Conservation (phyloP, 2,329 filamentous ascomycete species). For the Botrytis paeoniae region DNA sequence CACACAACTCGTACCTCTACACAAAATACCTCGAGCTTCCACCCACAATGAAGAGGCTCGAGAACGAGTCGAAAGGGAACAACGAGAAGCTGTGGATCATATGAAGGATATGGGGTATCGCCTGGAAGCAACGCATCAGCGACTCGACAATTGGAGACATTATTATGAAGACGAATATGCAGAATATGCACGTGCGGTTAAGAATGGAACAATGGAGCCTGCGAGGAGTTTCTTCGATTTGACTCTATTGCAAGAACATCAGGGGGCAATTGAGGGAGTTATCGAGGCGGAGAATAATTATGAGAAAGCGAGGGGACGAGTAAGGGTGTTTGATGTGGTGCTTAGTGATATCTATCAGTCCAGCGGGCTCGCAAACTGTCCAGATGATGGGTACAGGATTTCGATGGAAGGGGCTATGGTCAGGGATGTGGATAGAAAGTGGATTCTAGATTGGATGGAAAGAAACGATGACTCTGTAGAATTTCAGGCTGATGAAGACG, state of each 20-base stretch:
- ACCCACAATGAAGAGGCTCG: not conserved
- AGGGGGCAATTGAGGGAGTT: conserved; percentile 9
- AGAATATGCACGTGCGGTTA: conserved; percentile 9
- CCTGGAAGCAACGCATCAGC: conserved; percentile 13
- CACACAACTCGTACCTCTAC: not conserved
- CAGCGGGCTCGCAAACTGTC: conserved; percentile 22
- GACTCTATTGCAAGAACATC: conserved; percentile 16
- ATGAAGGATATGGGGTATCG: not conserved
- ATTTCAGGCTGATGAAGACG: not conserved
- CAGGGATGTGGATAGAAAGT: conserved; percentile 21
- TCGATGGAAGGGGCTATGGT: conserved; percentile 24
- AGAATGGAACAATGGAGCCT: not conserved
- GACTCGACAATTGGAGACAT: conserved; percentile 19
- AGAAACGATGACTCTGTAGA: not conserved
- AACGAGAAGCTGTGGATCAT: conserved; percentile 6
- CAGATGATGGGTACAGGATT: conserved; percentile 26
- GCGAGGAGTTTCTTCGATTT: conserved; percentile 23
- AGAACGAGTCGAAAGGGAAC: not conserved
- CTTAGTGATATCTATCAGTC: conserved; percentile 20
- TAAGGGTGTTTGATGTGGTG: conserved; percentile 17
- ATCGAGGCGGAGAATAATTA: conserved; percentile 20
- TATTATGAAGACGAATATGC: conserved; percentile 19
- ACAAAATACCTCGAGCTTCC: not conserved
- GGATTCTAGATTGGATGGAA: conserved; percentile 25
- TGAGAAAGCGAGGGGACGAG: conserved; percentile 6